phyloP scores from a whole-genome alignment of 2,329 filamentous ascomycete species.

The Scopulariopsis brevicaulis region DNA sequence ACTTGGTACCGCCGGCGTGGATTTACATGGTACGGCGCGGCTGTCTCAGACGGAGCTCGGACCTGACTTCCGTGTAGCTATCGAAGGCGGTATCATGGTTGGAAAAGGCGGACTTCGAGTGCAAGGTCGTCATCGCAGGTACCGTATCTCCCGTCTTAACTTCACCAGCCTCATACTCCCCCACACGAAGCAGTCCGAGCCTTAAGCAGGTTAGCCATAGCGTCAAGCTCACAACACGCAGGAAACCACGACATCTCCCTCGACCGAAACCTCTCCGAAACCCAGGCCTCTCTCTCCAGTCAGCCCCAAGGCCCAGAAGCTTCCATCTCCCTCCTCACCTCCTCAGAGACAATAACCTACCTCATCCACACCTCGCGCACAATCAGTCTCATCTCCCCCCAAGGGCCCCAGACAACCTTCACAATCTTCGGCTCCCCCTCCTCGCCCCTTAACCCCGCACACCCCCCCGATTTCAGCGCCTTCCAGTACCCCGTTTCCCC shows the following conservation, averaged over 20 bases:
- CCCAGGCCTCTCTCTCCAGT: conserved; percentile 47
- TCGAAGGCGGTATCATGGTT: conserved; percentile 55
- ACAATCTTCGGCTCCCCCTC: conserved; percentile 62
- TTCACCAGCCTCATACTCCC: background rate
- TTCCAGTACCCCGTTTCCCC: background rate
- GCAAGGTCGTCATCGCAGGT: conserved; percentile 62
- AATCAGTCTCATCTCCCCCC: conserved; percentile 39
- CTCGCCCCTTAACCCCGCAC: conserved; percentile 31
- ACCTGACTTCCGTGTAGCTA: conserved; percentile 22
- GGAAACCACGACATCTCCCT: conserved; percentile 70
- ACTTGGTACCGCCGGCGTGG: background rate
- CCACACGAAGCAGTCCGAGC: background rate
- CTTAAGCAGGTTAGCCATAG: background rate
- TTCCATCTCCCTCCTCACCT: conserved; percentile 42
- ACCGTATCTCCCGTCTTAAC: conserved; percentile 7
- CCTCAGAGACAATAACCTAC: conserved; percentile 49
- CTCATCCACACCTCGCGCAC: conserved; percentile 45
- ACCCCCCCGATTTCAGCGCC: conserved; percentile 5
- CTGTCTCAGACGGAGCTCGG: background rate
- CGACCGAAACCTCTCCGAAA: conserved; percentile 48
- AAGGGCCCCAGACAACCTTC: conserved; percentile 45
- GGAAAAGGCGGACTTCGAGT: conserved; percentile 53
- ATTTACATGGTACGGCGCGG: too few relatives aligned
- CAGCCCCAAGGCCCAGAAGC: conserved; percentile 37
- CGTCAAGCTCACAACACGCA: conserved; percentile 15